Evolutionary conservation across 768 basidiomycete genomes (phyloP), one percentile per base, ranked within the genome.

Genomic region (Termitomyces sp.): DNA sequence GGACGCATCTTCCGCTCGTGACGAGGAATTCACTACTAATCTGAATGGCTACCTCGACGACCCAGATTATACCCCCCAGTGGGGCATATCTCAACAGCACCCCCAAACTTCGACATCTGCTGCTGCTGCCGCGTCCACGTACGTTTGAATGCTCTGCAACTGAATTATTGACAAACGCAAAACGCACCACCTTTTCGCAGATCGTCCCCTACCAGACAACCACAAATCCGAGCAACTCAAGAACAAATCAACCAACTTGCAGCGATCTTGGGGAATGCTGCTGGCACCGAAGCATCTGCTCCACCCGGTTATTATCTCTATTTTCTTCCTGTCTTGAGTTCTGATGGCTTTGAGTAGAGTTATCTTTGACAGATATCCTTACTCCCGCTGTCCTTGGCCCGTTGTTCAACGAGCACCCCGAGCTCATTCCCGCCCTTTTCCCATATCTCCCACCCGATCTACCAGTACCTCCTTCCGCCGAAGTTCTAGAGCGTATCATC

Each of bases 391-490:
- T 87, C 69, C 75, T 95, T 52, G 71, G 77, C 12, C 85, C 88
- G 7, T 74, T 97, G 9, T 88, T 95, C 68, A 70, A 74, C 8
- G 76, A 77, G 34, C 84, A 87, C 63, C 90, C 90, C 0, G 79
- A 82, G 44, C 75, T 95, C 41, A 76, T 90, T 48, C 70, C 79
- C 3, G 69, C 87, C 2, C 74, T 95, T 57, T 88, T 88, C 66
- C 90, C 93, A 2, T 84, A 92, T 61, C 81, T 96, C 22, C 93
- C 93, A 1, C 76, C 88, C 7, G 88, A 89, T 69, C 76, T 92
- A 9, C 85, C 87, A 0, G 70, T 78, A 15, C 82, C 83, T 9
- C 87, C 88, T 3, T 84, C 84, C 1, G 72, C 80, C 2, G 85
- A 92, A 51, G 83, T 75, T 3, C 74, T 97, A 7, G 77, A 87